phyloP scores from a whole-genome alignment of 805 yeast genomes.

The Schizosaccharomyces octosporus region DNA sequence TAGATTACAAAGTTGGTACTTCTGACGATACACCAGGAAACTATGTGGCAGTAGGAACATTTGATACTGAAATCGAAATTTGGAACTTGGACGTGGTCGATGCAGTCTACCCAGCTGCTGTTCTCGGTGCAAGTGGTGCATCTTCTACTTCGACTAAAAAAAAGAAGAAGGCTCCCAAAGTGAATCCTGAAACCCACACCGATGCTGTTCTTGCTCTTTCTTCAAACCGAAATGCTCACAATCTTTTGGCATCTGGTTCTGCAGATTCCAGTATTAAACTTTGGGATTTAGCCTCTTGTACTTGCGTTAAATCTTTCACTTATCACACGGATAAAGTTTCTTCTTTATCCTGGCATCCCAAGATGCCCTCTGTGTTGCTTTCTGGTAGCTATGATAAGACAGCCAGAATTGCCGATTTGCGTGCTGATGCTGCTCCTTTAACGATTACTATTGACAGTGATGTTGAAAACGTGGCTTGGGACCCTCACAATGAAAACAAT shows the following conservation, averaged over 20 bases:
- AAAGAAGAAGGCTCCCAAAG: conserved; percentile 19
- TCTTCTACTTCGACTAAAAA: conserved; percentile 11
- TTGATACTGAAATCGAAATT: conserved; percentile 89
- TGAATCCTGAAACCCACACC: conserved; percentile 41
- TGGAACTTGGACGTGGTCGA: conserved; percentile 89
- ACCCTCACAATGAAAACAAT: conserved; percentile 18
- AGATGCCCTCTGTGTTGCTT: conserved; percentile 26
- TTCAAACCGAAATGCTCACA: conserved; percentile 58
- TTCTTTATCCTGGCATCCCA: conserved; percentile 62
- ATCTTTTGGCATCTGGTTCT: conserved; percentile 76
- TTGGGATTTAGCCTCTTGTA: conserved; percentile 66
- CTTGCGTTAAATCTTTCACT: conserved; percentile 52
- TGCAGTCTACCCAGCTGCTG: conserved; percentile 81
- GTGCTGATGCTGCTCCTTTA: conserved; percentile 37
- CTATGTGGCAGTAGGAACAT: conserved; percentile 89
- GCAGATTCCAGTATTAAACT: conserved; percentile 86
- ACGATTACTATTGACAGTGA: conserved; percentile 49
- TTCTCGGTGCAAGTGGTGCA: conserved; percentile 34
- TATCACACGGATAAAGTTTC: conserved; percentile 71
- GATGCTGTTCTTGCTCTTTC: conserved; percentile 80
- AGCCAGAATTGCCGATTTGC: conserved; percentile 56
- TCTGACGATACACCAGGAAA: conserved; percentile 41
- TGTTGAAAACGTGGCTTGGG: conserved; percentile 63
- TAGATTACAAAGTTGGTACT: conserved; percentile 40
- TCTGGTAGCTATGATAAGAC: conserved; percentile 83